Conservation (phyloP, 768 basidiomycete species). For the Trametes gibbosa region DNA sequence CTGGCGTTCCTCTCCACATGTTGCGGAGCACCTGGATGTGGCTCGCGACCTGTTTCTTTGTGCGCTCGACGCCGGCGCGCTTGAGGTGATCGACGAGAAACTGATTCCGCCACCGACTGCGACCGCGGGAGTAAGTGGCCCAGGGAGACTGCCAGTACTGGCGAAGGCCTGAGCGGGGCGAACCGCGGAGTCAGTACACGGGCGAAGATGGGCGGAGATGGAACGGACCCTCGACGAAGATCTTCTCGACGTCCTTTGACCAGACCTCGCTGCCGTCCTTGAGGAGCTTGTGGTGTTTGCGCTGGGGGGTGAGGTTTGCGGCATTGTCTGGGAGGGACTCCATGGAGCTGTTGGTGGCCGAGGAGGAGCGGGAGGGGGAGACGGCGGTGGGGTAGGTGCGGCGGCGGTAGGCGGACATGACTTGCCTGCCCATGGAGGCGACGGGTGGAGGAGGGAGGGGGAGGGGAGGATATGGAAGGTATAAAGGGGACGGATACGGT, state of each 20-base stretch:
- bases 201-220: not conserved
- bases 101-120: conserved; percentile 81
- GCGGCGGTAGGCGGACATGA: conserved; percentile 29
- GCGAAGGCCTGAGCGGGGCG: conserved; percentile 50
- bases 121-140: conserved; percentile 76
- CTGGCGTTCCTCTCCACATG: conserved; percentile 85
- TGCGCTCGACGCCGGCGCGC: conserved; percentile 63
- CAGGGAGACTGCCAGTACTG: conserved; percentile 81
- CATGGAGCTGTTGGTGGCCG: conserved; percentile 20
- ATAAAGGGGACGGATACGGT: conserved; percentile 27
- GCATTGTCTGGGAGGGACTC: conserved; percentile 29
- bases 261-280: conserved; percentile 83
- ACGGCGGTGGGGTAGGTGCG: conserved; percentile 27
- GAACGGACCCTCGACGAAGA: conserved; percentile 68
- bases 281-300: conserved; percentile 81
- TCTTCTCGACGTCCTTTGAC: conserved; percentile 74
- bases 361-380: conserved; percentile 27
- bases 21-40: conserved; percentile 83
- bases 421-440: conserved; percentile 25
- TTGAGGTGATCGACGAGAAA: conserved; percentile 81
- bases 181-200: conserved; percentile 7
- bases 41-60: conserved; percentile 89
- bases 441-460: conserved; percentile 7
- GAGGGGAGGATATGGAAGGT: conserved; percentile 28
- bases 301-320: conserved; percentile 61